Base-by-base conservation (phyloP, 2,329 filamentous ascomycete species). In the Diaporthe sp. region DNA sequence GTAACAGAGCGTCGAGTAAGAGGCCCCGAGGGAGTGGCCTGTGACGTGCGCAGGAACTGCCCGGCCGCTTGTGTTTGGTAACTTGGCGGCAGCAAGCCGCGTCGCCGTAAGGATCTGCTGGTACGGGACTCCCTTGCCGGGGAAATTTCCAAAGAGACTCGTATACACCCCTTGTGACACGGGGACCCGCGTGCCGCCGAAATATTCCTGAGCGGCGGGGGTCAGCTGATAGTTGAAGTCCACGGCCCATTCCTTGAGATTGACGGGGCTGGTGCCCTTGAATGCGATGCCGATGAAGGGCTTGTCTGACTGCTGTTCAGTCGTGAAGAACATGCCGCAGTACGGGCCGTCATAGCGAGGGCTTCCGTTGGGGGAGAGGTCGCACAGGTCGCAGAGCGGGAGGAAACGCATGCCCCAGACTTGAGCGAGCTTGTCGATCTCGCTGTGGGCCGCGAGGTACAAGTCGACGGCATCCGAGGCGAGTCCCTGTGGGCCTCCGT, bases 361-460 rank as follows among this genome's bases (percentile, higher is more conserved):
- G 2, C 47, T 15, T 22, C 59, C 59, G 17, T 22, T 6, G 10
- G 59, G 59, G 0, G 25, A 13, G 25, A 44, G 9, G 12, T 63
- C 59, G 39, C 15, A 32, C 25, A 63, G 19, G 39, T 63, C 59
- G 59, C 59, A 63, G 0, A 47, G 17, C 19, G 59, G 59, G 39
- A 47, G 5, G 17, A 63, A 63, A 22, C 59, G 59, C 59, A 63
- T 63, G 25, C 39, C 59, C 59, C 59, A 63, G 39, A 32, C 59
- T 2, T 63, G 39, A 8, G 59, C 39, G 15, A 63, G 59, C 39
- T 13, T 13, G 39, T 63, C 59, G 17, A 47, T 32, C 8, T 47
- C 39, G 2, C 19, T 63, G 59, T 63, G 39, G 8, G 59, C 59
- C 17, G 27, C 59, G 25, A 22, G 17, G 39, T 63, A 63, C 17